phyloP scores from a whole-genome alignment of 148 eudicot genomes.

The Camellia sinensis region DNA sequence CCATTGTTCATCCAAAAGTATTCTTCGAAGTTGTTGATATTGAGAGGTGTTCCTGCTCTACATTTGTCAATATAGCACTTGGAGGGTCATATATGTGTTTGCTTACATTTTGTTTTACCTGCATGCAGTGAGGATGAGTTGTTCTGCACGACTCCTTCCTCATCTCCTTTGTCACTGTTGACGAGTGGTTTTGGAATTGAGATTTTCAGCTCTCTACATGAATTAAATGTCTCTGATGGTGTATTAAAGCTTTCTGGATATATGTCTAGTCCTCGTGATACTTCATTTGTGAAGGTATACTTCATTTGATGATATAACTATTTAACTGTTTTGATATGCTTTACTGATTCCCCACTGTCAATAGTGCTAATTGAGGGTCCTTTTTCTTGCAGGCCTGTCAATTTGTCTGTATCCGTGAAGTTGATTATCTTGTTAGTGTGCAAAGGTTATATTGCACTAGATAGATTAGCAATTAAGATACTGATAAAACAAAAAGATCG shows the following conservation, averaged over 20 bases:
- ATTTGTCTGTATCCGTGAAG: slow-evolving; percentile 78
- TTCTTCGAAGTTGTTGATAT: slow-evolving; percentile 66
- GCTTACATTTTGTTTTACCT: slow-evolving; percentile 17
- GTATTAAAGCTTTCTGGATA: slow-evolving; percentile 66
- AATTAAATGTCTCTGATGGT: slow-evolving; percentile 61
- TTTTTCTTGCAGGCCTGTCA: slow-evolving; percentile 75
- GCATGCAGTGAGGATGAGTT: slow-evolving; percentile 69
- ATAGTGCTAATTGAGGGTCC: slow-evolving; percentile 9
- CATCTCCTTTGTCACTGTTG: slow-evolving; percentile 63
- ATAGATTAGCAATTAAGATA: slow-evolving; percentile 16
- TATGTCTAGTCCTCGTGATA: slow-evolving; percentile 57
- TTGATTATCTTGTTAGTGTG: slow-evolving; percentile 11
- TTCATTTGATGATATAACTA: slow-evolving; percentile 6
- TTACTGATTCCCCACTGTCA: slow-evolving; percentile 12
- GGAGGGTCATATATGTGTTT: slow-evolving; percentile 5
- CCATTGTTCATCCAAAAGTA: slow-evolving; percentile 65
- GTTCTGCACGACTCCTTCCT: slow-evolving; percentile 54
- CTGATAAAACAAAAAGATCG: background rate
- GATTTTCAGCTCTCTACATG: slow-evolving; percentile 41
- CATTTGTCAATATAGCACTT: slow-evolving; percentile 8
- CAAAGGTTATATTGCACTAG: background rate
- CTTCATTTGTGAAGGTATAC: slow-evolving; percentile 55
- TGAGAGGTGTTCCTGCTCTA: slow-evolving; percentile 55
- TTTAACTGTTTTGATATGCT: slow-evolving; percentile 8
- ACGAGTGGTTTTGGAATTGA: slow-evolving; percentile 61